phyloP scores from a whole-genome alignment of 2,329 filamentous ascomycete genomes.

The Elsinoe perseae region DNA sequence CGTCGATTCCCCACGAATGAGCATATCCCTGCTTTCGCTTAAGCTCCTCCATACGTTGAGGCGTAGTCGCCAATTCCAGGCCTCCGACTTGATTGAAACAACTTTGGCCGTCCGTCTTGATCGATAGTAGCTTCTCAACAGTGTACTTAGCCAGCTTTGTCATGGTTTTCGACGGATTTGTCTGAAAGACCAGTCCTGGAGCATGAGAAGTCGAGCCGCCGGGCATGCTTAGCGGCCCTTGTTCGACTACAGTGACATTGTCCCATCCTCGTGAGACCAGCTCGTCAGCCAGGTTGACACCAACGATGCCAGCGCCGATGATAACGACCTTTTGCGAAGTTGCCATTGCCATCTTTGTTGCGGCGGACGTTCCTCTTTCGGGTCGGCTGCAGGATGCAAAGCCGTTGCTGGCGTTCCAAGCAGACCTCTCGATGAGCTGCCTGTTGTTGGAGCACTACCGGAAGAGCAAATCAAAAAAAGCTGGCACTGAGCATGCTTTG shows the following conservation, averaged over 20 bases:
- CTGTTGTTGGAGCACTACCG: background rate
- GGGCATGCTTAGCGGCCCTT: slow-evolving; percentile 55
- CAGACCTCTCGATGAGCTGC: background rate
- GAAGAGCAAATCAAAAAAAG: background rate
- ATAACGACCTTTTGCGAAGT: slow-evolving; percentile 43
- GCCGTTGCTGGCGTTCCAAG: background rate
- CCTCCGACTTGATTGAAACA: slow-evolving; percentile 59
- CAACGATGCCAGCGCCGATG: slow-evolving; percentile 58
- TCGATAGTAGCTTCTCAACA: slow-evolving; percentile 50
- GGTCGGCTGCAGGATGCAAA: background rate
- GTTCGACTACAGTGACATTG: slow-evolving; percentile 57
- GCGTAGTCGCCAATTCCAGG: slow-evolving; percentile 55
- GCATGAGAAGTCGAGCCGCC: slow-evolving; percentile 60
- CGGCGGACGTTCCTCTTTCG: background rate
- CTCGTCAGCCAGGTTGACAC: slow-evolving; percentile 57
- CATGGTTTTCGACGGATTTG: slow-evolving; percentile 51
- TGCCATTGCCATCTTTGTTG: slow-evolving; percentile 26
- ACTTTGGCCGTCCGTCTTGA: slow-evolving; percentile 42
- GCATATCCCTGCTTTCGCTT: slow-evolving; percentile 57
- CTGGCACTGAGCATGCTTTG: background rate
- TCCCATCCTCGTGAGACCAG: slow-evolving; percentile 55
- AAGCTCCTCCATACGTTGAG: slow-evolving; percentile 51
- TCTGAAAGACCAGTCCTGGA: slow-evolving; percentile 58
- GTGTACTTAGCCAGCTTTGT: slow-evolving; percentile 54
- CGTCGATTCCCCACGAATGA: slow-evolving; percentile 53